phyloP scores from a whole-genome alignment of 345 rosid species.

The Kernera saxatilis region DNA sequence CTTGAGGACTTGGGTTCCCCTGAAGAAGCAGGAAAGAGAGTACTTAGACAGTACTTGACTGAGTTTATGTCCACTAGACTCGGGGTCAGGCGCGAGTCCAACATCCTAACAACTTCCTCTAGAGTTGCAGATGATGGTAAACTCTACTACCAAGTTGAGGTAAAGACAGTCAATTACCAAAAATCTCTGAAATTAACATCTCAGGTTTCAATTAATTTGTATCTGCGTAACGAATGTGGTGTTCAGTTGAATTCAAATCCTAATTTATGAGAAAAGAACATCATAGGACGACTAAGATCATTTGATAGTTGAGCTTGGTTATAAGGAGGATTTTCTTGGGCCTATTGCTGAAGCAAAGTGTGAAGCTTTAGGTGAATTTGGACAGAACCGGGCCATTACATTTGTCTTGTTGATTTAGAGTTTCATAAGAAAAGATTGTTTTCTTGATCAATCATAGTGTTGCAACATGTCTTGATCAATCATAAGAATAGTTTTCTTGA shows the following conservation, averaged over 20 bases:
- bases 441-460: not conserved
- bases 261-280: not conserved
- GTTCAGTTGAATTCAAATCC: not conserved
- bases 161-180: constrained; percentile 24
- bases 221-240: not conserved
- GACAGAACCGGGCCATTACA: not conserved
- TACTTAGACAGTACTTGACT: constrained; percentile 77
- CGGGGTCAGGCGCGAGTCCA: constrained; percentile 72
- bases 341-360: not conserved
- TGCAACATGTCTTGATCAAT: not conserved
- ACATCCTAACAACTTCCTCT: constrained; percentile 62
- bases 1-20: constrained; percentile 88
- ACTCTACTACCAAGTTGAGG: constrained; percentile 90
- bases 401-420: not conserved
- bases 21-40: constrained; percentile 75
- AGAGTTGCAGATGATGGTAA: constrained; percentile 88
- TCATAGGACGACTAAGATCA: not conserved
- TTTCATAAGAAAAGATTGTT: not conserved
- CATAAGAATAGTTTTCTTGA: not conserved
- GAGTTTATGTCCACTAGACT: constrained; percentile 98
- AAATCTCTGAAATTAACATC: not conserved
- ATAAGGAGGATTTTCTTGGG: not conserved
- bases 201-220: not conserved
- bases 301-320: not conserved
- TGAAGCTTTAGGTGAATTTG: constrained; percentile 7